These are phyloP conservation scores for Xylaria longipes DNA, from an alignment of 495 filamentous ascomycete genomes.

Conservation along the genomic window DNA sequence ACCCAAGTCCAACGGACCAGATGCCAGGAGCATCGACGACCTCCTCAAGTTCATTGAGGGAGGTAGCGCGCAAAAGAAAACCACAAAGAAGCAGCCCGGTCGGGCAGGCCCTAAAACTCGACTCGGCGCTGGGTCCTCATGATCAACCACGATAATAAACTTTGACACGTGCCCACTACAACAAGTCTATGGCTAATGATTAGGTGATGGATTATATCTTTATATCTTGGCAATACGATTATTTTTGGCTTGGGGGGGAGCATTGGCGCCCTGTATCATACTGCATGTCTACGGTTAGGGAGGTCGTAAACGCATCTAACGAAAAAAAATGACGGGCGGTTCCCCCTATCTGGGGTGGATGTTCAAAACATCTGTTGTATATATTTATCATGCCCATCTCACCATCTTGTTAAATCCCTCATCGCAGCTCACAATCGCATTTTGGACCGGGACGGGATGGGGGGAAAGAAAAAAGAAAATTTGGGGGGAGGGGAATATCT, in stretches of 20 bases:
- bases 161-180: not conserved
- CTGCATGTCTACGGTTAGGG: not conserved
- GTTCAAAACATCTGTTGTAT: slow-evolving; percentile 11
- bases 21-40: slow-evolving; percentile 83
- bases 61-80: slow-evolving; percentile 63
- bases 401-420: not conserved
- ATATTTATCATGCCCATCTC: slow-evolving; percentile 16
- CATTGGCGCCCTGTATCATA: slow-evolving; percentile 13
- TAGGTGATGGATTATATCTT: not conserved
- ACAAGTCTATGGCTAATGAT: slow-evolving; percentile 1
- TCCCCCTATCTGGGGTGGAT: not conserved
- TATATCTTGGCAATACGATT: not conserved
- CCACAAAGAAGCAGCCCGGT: slow-evolving; percentile 72
- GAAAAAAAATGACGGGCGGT: not conserved
- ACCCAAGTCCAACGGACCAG: slow-evolving; percentile 50
- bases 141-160: not conserved
- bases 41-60: slow-evolving; percentile 88
- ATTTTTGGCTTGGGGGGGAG: not conserved
- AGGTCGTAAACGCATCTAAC: not conserved
- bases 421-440: slow-evolving; percentile 16
- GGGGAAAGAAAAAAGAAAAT: not conserved
- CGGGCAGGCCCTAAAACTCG: slow-evolving; percentile 75
- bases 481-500: not conserved
- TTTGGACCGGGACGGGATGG: not conserved
- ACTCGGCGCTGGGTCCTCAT: slow-evolving; percentile 45